Conservation (phyloP, 2,329 filamentous ascomycete species). For the Fusarium pseudograminearum region DNA sequence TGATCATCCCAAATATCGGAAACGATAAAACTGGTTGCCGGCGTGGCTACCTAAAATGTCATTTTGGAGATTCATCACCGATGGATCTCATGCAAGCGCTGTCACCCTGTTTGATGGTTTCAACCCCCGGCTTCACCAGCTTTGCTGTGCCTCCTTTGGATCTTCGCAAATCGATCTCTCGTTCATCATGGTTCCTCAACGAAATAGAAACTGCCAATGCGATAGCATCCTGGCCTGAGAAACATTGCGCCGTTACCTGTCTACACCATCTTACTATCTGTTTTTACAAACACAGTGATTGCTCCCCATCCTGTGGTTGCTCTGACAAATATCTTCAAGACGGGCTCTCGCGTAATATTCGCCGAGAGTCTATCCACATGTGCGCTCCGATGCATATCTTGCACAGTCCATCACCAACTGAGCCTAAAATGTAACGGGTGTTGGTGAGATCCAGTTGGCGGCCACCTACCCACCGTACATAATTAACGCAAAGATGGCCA, state of each 20-base stretch:
- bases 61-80: slow-evolving; percentile 37
- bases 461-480: slow-evolving; percentile 18
- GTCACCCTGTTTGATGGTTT: slow-evolving; percentile 23
- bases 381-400: slow-evolving; percentile 19
- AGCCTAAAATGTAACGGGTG: slow-evolving; percentile 16
- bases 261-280: background rate
- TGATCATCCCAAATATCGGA: slow-evolving; percentile 42
- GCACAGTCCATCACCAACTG: slow-evolving; percentile 14
- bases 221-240: background rate
- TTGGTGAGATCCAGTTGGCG: slow-evolving; percentile 8
- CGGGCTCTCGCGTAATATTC: slow-evolving; percentile 22
- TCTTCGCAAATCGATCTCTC: slow-evolving; percentile 44
- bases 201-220: slow-evolving; percentile 12
- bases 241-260: slow-evolving; percentile 4
- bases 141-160: slow-evolving; percentile 26
- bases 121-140: slow-evolving; percentile 6
- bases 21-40: slow-evolving; percentile 39
- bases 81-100: slow-evolving; percentile 44
- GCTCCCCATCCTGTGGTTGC: background rate
- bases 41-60: slow-evolving; percentile 35
- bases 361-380: slow-evolving; percentile 34
- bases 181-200: slow-evolving; percentile 18
- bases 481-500: slow-evolving; percentile 37
- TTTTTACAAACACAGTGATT: background rate
- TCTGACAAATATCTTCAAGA: slow-evolving; percentile 12